Percentiles rank a stretch among this genome's conserved stretches.
Conservation (phyloP, 164 flowering plant genomes). For the Tetrastigma voinierianum region DNA sequence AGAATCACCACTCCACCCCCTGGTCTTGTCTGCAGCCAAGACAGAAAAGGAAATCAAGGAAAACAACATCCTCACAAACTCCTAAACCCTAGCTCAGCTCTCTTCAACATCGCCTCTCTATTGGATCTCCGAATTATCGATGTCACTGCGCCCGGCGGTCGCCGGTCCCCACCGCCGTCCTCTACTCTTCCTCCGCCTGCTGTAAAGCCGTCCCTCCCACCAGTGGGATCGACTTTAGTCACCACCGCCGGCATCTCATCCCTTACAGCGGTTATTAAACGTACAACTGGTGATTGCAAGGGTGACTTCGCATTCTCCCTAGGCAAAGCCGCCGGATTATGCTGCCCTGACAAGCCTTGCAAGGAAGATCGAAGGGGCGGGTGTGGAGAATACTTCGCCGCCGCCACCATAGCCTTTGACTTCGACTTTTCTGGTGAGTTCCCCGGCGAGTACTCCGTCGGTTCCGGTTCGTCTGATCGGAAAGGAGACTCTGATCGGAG, state of each 20-base stretch:
- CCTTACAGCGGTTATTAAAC: conserved; percentile 29
- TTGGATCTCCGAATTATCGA: conserved; percentile 37
- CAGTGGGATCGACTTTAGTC: conserved; percentile 24
- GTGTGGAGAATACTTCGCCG: conserved; percentile 29
- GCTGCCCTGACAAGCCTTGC: background rate
- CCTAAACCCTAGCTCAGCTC: conserved; percentile 66
- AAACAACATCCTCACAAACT: conserved; percentile 52
- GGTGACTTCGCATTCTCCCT: conserved; percentile 4
- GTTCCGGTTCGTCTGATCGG: conserved; percentile 44
- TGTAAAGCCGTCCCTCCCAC: conserved; percentile 7
- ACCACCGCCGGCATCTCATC: conserved; percentile 19
- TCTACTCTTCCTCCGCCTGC: conserved; percentile 11
- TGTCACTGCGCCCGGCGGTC: conserved; percentile 27
- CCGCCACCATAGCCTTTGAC: conserved; percentile 34
- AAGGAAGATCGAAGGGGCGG: background rate
- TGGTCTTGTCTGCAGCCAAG: conserved; percentile 87
- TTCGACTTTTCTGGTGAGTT: conserved; percentile 22
- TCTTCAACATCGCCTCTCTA: conserved; percentile 35
- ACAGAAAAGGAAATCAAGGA: conserved; percentile 86
- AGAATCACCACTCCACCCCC: conserved; percentile 97
- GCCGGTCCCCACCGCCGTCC: conserved; percentile 30
- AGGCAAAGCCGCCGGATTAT: conserved; percentile 1
- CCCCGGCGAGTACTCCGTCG: conserved; percentile 28
- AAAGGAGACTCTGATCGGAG: conserved; percentile 47
- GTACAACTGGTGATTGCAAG: conserved; percentile 21